Conservation (phyloP, 108 stramenopile genomes). For the Skeletonema menzelii region DNA sequence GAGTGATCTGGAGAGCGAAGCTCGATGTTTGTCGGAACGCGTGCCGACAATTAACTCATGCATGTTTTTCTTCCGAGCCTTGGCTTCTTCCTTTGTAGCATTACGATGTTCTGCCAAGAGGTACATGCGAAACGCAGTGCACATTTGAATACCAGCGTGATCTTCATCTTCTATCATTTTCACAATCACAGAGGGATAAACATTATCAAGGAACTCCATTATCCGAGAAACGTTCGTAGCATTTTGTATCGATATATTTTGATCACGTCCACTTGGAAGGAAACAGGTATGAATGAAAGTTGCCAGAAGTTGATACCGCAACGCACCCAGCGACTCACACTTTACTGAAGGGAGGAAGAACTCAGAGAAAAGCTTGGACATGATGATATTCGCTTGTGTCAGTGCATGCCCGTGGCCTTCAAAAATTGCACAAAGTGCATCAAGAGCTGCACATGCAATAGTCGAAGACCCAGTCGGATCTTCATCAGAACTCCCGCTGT, state of each 20-base stretch:
- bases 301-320: conserved; percentile 37
- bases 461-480: not conserved
- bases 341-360: conserved; percentile 36
- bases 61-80: conserved; percentile 22
- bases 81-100: conserved; percentile 18
- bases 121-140: conserved; percentile 48
- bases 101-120: conserved; percentile 31
- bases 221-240: conserved; percentile 28
- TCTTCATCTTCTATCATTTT: conserved; percentile 41
- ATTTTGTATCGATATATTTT: conserved; percentile 21
- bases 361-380: conserved; percentile 31
- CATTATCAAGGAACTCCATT: conserved; percentile 26
- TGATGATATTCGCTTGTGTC: conserved; percentile 9
- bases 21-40: conserved; percentile 8
- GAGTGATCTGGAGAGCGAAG: conserved; percentile 21
- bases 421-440: conserved; percentile 18
- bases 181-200: conserved; percentile 29
- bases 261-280: conserved; percentile 3
- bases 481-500: not conserved
- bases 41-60: conserved; percentile 33
- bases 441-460: conserved; percentile 28
- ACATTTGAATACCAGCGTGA: conserved; percentile 46
- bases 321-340: conserved; percentile 4
- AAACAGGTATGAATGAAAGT: conserved; percentile 32
- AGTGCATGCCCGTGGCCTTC: not conserved